Percentiles rank a stretch among this genome's conserved stretches.
These are phyloP conservation scores for Inonotus obliquus DNA, from an alignment of 1,284 basidiomycete genomes.

Conservation along the genomic window DNA sequence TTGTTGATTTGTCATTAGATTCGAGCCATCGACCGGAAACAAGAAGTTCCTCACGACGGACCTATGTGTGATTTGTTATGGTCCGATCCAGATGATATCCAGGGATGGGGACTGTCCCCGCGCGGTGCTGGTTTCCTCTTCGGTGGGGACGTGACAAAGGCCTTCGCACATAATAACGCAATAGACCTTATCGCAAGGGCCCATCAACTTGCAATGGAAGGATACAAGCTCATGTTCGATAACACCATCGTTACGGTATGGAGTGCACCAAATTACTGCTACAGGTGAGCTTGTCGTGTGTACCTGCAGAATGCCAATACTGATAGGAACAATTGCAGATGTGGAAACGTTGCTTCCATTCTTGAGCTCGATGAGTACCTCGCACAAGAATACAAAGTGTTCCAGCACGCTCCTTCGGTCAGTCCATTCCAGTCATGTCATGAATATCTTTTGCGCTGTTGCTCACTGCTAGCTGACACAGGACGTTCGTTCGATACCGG, in stretches of 20 bases:
- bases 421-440: slow-evolving; percentile 27
- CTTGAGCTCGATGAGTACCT: slow-evolving; percentile 89
- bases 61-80: slow-evolving; percentile 98
- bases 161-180: slow-evolving; percentile 87
- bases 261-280: slow-evolving; percentile 99
- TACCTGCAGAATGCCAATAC: background rate
- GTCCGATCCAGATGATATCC: slow-evolving; percentile 97
- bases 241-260: slow-evolving; percentile 95
- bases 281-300: slow-evolving; percentile 52
- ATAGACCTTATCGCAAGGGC: slow-evolving; percentile 95
- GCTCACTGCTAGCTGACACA: background rate
- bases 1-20: slow-evolving; percentile 52
- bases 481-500: slow-evolving; percentile 19
- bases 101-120: slow-evolving; percentile 88
- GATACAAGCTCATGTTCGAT: slow-evolving; percentile 98
- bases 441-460: background rate
- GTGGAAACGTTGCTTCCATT: slow-evolving; percentile 93
- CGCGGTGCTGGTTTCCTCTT: slow-evolving; percentile 80
- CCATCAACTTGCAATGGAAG: slow-evolving; percentile 98
- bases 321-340: slow-evolving; percentile 44
- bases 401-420: slow-evolving; percentile 72
- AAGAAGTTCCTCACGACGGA: slow-evolving; percentile 99
- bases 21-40: slow-evolving; percentile 91
- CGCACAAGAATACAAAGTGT: slow-evolving; percentile 89
- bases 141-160: slow-evolving; percentile 87